Evolutionary conservation across 2,329 filamentous ascomycete species (phyloP), one percentile per base, ranked within the genome.

Genomic region (Calonectria hongkongensis): DNA sequence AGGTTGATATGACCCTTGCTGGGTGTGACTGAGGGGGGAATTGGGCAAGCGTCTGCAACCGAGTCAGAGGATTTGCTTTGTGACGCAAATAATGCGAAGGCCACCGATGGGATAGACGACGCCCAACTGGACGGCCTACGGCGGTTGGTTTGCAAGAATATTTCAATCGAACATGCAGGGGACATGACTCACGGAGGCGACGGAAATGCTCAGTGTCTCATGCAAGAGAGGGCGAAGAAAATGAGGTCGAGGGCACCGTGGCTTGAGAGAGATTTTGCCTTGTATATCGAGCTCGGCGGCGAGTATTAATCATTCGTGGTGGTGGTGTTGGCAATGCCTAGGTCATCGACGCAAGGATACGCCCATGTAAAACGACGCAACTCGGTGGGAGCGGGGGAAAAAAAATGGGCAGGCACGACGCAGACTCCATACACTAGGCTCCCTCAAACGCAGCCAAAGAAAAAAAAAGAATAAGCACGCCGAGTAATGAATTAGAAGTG

Each of bases 401-500:
- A 68, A 39, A 68, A 72, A 36, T 48, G 18, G 54, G 28, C 25
- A 62, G 48, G 43, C 18, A 48, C 51, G 33, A 18, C 43, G 41
- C 65, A 39, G 7, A 33, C 28, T 58, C 39, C 28, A 48, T 41
- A n/a, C 28, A 16, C 50, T 51, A 43, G 56, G 48, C 47, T 58
- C 45, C 18, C 16, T 25, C 41, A n/a, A 47, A 25, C 43, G 27
- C 43, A 30, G 50, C 21, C 18, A 60, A 45, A 60, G 12, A 36
- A 36, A 10, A 36, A 12, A 60, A 45, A 67, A 13, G 43, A 12
- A 60, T 33, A 67, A 13, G 51, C 27, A 18, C n/a, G 56, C 30
- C 48, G 18, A 58, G 58, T 65, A 72, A 68, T 47, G 13, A 48
- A 64, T 72, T 72, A 72, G 64, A 18, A 68, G 64, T 51, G 64